Percentiles rank a stretch among this genome's conserved stretches.
phyloP scores from a whole-genome alignment of 495 filamentous ascomycete genomes.

The Podospora conica region DNA sequence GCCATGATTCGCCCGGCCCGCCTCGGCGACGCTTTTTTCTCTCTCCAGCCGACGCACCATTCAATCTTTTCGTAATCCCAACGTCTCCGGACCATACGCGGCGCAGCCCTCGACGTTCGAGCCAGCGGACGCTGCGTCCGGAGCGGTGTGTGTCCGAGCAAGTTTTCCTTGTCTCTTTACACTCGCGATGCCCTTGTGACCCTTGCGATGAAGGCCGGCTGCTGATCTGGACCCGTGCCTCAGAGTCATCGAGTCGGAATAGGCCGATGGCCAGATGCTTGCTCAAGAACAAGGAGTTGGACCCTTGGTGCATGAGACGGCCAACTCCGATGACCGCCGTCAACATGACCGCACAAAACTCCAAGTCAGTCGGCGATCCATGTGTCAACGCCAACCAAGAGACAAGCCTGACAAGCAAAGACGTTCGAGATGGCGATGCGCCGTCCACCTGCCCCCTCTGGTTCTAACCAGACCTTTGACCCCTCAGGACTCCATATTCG shows the following conservation, averaged over 20 bases:
- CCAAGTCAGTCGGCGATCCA: not conserved
- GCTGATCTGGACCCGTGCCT: not conserved
- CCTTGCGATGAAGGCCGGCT: no score
- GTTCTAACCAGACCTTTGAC: not conserved
- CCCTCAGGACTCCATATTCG: not conserved
- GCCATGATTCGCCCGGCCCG: constrained; percentile 18
- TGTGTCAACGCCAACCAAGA: not conserved
- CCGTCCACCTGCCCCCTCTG: not conserved
- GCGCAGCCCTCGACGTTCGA: not conserved
- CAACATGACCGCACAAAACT: not conserved
- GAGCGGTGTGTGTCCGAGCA: not conserved
- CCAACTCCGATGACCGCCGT: not conserved
- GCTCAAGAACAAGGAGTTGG: not conserved
- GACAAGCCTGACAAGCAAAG: no score
- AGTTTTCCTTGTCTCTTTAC: not conserved
- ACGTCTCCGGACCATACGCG: not conserved
- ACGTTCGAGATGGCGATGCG: not conserved
- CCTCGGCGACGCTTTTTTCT: not conserved
- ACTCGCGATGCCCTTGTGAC: not conserved
- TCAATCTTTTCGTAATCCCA: not conserved
- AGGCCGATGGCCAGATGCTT: not conserved
- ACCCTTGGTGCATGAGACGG: not conserved
- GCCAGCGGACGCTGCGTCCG: constrained; percentile 1
- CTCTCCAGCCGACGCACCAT: not conserved
- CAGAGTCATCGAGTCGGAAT: not conserved